Percentiles rank a stretch among this genome's conserved stretches.
Evolutionary conservation across 139 green algal genomes (phyloP).

Genomic region (Chlorella sorokiniana): DNA sequence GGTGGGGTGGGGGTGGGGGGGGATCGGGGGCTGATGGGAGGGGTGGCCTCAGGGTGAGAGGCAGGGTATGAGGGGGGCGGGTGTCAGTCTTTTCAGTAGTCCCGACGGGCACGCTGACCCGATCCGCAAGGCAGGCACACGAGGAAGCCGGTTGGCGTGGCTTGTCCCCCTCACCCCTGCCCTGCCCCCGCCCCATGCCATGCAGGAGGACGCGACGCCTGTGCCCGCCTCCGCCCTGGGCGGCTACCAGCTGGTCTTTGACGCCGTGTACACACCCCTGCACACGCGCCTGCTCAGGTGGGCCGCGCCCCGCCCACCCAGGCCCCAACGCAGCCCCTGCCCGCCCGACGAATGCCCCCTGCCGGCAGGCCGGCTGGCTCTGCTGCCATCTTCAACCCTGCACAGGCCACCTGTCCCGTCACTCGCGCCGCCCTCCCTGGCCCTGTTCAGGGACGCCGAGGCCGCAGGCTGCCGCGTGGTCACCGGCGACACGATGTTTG

Average conservation of each 20-base stretch:
- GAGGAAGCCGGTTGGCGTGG: no score
- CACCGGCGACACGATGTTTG: slow-evolving; percentile 95
- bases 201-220: slow-evolving; percentile 62
- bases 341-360: neutral
- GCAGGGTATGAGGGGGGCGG: neutral
- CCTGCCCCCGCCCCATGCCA: neutral
- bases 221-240: slow-evolving; percentile 62
- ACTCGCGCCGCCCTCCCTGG: neutral
- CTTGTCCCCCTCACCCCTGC: neutral
- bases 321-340: neutral
- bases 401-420: neutral
- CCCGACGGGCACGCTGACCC: neutral
- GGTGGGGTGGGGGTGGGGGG: slow-evolving; percentile 15
- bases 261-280: slow-evolving; percentile 97
- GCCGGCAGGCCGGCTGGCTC: neutral
- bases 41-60: no score
- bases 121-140: no score
- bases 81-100: neutral
- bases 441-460: slow-evolving; percentile 5
- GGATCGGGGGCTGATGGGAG: no score
- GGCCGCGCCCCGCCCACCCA: neutral
- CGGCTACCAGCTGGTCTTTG: slow-evolving; percentile 87
- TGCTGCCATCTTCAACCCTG: slow-evolving; percentile 45
- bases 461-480: slow-evolving; percentile 57
- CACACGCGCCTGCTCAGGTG: slow-evolving; percentile 79